These are phyloP conservation scores for Wickerhamiella domercqiae DNA, from an alignment of 805 yeast species.

Conservation along the genomic window DNA sequence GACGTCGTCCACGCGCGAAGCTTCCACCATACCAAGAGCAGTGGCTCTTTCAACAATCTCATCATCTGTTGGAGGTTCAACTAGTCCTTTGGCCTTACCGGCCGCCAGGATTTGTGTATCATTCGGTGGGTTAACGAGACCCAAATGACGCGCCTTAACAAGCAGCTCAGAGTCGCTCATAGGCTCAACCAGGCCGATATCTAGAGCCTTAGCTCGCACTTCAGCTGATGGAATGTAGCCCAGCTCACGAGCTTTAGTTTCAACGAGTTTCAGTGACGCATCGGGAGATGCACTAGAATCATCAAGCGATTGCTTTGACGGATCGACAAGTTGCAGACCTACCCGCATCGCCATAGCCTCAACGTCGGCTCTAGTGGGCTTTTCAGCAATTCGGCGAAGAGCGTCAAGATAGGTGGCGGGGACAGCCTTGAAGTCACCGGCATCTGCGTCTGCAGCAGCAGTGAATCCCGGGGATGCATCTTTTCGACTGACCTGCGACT, in stretches of 20 bases:
- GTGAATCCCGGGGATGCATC: neutral
- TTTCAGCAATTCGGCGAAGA: constrained; percentile 20
- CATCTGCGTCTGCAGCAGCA: constrained; percentile 1
- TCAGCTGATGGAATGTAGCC: constrained; percentile 26
- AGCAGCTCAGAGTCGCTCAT: constrained; percentile 5
- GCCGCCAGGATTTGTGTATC: constrained; percentile 2
- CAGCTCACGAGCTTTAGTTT: constrained; percentile 31
- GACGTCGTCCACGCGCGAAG: constrained; percentile 7
- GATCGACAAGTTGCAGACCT: constrained; percentile 12
- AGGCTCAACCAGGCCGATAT: constrained; percentile 14
- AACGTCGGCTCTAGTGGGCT: constrained; percentile 21
- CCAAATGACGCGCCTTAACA: constrained; percentile 13
- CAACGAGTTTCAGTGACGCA: constrained; percentile 28
- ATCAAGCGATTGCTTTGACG: too few relatives aligned
- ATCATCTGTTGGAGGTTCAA: constrained; percentile 2
- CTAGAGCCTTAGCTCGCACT: constrained; percentile 15
- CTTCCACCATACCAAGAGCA: constrained; percentile 16
- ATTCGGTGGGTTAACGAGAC: constrained; percentile 12
- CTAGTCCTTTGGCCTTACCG: constrained; percentile 5
- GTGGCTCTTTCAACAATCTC: constrained; percentile 2
- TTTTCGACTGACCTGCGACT: neutral
- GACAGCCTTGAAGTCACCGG: constrained; percentile 17
- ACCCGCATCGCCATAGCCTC: constrained; percentile 16
- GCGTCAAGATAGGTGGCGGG: constrained; percentile 21
- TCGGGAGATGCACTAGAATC: constrained; percentile 28